Evolutionary conservation across 805 yeast genomes (phyloP), one percentile per base, ranked within the genome.

Genomic region (Saitoella complicata): DNA sequence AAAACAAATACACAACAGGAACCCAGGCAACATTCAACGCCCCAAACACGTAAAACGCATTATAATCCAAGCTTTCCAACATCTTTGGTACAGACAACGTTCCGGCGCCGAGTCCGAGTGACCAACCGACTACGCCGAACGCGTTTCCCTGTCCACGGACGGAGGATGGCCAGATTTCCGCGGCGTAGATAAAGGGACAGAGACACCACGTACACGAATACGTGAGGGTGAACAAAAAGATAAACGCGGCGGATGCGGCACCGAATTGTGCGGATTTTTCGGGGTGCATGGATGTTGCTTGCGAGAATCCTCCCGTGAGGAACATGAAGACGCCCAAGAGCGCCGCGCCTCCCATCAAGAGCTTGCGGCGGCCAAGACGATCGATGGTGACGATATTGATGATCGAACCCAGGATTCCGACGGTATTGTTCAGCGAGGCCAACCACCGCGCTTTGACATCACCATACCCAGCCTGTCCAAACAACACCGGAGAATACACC

Each of bases 331-430:
- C 54, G 46, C 68, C 69, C 48, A 50, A 48, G 12, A 58, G 54
- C 54, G 55, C 40, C 53, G 51, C 45, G 13, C 53, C 53, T 46
- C 49, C 46, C 38, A 45, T 44, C 35, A 50, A 30, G 9, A 49
- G 48, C 45, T 42, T 46, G 42, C 80, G 63, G 47, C 80, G 66
- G 7, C 80, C 79, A 47, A 68, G 66, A 12, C 64, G 58, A 55
- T 75, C 79, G 47, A 75, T 72, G 33, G 73, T 63, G 56, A 68
- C 68, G 45, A 74, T 68, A 1, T 78, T 76, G 4, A 77, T 74
- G 42, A 72, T 55, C 10, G 80, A 55, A 21, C 53, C 54, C 33
- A 57, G 32, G 49, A 56, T 50, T 41, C 58, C 72, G 45, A 65
- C 70, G 6, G 68, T 64, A 49, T 75, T 66, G 36, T 63, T 58